A percentile compares a stretch with the other conserved stretches of the same genome.
Conservation (phyloP, 192 early-diverging fungal species). For the Allomyces macrogynus region DNA sequence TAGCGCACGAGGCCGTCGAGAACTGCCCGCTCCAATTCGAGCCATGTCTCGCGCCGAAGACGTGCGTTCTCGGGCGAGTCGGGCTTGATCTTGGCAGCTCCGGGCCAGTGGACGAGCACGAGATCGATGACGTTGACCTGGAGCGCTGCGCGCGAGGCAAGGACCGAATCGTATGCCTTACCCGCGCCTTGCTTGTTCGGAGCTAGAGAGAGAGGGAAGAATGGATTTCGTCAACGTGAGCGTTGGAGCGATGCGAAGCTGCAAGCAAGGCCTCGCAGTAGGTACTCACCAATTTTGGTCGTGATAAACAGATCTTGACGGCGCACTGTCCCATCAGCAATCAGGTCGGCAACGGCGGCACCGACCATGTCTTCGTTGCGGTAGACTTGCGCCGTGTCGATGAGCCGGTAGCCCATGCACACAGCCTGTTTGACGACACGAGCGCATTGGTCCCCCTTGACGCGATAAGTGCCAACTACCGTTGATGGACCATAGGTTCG, state of each 20-base stretch:
- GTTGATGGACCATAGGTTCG: too few relatives aligned
- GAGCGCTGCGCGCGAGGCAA: too few relatives aligned
- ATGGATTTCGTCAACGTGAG: too few relatives aligned
- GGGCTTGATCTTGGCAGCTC: neutral
- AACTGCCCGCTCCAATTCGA: neutral
- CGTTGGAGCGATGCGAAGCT: too few relatives aligned
- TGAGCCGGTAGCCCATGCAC: neutral
- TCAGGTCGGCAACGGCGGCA: neutral
- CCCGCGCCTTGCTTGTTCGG: too few relatives aligned
- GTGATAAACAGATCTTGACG: neutral
- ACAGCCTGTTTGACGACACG: neutral
- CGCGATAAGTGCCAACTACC: neutral
- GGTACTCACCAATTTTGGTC: neutral
- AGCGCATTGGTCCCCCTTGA: neutral
- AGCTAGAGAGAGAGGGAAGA: too few relatives aligned
- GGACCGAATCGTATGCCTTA: too few relatives aligned
- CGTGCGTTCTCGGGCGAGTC: neutral
- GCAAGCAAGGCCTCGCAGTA: neutral
- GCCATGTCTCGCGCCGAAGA: neutral
- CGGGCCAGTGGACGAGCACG: neutral
- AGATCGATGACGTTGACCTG: neutral
- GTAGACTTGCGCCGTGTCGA: slow-evolving; percentile 1
- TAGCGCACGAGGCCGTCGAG: neutral
- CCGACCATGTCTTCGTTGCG: neutral
- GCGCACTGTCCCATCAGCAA: neutral